A percentile compares a stretch with the other conserved stretches of the same genome.
Conservation (phyloP, 2,329 filamentous ascomycete genomes). For the Septoria linicola region DNA sequence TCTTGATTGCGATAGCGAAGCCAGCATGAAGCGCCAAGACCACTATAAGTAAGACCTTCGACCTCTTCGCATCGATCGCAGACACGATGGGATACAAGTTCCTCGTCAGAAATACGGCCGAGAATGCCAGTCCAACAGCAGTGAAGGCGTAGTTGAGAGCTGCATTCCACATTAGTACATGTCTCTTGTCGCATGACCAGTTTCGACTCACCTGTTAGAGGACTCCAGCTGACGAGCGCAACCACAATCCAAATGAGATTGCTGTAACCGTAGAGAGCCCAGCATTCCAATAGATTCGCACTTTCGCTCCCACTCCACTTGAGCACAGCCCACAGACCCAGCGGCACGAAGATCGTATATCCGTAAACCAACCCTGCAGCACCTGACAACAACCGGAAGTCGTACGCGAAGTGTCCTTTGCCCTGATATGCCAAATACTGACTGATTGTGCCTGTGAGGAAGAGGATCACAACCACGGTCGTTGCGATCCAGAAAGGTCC, state of each 20-base stretch:
- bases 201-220: slow-evolving; percentile 58
- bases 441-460: slow-evolving; percentile 91
- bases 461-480: slow-evolving; percentile 92
- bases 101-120: slow-evolving; percentile 77
- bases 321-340: slow-evolving; percentile 80
- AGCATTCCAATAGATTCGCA: slow-evolving; percentile 91
- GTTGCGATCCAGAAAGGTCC: slow-evolving; percentile 99
- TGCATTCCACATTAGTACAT: slow-evolving; percentile 26
- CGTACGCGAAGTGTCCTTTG: slow-evolving; percentile 76
- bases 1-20: slow-evolving; percentile 91
- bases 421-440: slow-evolving; percentile 74
- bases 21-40: slow-evolving; percentile 84
- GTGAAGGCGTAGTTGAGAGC: slow-evolving; percentile 93
- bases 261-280: slow-evolving; percentile 91
- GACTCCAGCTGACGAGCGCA: slow-evolving; percentile 86
- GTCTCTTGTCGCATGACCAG: too few species aligned
- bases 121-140: slow-evolving; percentile 76
- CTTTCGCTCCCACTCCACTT: slow-evolving; percentile 95
- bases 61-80: slow-evolving; percentile 88
- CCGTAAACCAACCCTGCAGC: slow-evolving; percentile 93
- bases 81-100: slow-evolving; percentile 84
- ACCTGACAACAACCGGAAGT: slow-evolving; percentile 84
- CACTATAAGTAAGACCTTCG: slow-evolving; percentile 79
- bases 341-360: slow-evolving; percentile 80
- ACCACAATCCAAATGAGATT: slow-evolving; percentile 98